Conservation (phyloP, 805 yeast species). For the Candida glaebosa region DNA sequence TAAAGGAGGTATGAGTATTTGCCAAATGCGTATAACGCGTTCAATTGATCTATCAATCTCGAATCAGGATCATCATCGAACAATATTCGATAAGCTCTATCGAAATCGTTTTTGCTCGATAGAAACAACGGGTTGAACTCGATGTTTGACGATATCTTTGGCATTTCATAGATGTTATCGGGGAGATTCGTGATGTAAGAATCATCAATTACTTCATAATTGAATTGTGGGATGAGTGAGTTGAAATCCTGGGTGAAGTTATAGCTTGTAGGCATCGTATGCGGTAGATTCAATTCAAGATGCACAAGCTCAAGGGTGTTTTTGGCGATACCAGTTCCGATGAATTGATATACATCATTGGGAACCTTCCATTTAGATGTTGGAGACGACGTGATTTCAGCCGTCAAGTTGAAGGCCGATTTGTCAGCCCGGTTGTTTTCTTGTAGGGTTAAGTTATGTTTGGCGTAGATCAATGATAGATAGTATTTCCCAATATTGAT, state of each 20-base stretch:
- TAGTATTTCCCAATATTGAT: neutral
- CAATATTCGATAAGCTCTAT: neutral
- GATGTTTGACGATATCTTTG: neutral
- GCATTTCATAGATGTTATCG: conserved; percentile 3
- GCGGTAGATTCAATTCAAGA: neutral
- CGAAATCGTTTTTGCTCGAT: neutral
- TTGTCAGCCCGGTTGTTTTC: neutral
- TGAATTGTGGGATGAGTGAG: neutral
- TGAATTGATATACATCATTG: neutral
- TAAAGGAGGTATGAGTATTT: neutral
- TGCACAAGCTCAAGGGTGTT: neutral
- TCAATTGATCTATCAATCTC: neutral
- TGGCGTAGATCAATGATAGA: neutral
- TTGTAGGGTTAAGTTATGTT: neutral
- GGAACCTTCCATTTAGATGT: neutral
- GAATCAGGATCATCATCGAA: neutral
- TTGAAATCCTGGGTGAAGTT: conserved; percentile 4
- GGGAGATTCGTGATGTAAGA: neutral
- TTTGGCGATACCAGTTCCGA: neutral
- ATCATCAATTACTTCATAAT: conserved; percentile 3
- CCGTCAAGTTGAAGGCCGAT: neutral
- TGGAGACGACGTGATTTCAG: neutral
- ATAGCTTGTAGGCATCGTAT: neutral
- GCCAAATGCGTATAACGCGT: conserved; percentile 1
- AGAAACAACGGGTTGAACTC: conserved; percentile 5